Evolutionary conservation across 805 yeast species (phyloP).

Genomic region (Starmera amethionina): DNA sequence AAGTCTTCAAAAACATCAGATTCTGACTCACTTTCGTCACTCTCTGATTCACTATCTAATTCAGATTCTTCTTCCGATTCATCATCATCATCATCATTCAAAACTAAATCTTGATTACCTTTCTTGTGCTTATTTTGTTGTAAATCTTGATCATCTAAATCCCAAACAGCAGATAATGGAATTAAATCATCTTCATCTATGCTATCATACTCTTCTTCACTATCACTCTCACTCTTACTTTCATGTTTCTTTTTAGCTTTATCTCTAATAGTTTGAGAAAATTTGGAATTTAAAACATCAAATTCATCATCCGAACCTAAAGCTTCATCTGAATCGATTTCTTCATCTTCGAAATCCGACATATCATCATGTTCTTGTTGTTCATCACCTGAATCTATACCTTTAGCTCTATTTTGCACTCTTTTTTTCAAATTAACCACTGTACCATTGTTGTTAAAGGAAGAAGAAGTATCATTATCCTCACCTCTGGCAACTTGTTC

Average conservation of each 20-base stretch:
- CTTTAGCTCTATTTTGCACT: not conserved
- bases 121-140: conserved; percentile 18
- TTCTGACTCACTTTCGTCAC: conserved; percentile 18
- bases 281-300: conserved; percentile 52
- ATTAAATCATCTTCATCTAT: conserved; percentile 69
- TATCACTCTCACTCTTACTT: conserved; percentile 23
- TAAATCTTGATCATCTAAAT: conserved; percentile 51
- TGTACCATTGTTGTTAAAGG: conserved; percentile 1
- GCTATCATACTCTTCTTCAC: conserved; percentile 58
- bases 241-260: conserved; percentile 28
- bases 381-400: conserved; percentile 18
- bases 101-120: conserved; percentile 11
- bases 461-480: conserved; percentile 19
- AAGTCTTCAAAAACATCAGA: conserved; percentile 23
- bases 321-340: conserved; percentile 81
- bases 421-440: too few relatives aligned
- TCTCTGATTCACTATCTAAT: conserved; percentile 17
- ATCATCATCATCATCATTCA: conserved; percentile 16
- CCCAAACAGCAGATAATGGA: conserved; percentile 86
- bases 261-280: conserved; percentile 62
- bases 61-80: conserved; percentile 13
- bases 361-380: conserved; percentile 19
- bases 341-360: conserved; percentile 45
- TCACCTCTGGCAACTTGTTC: conserved; percentile 22
- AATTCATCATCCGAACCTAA: conserved; percentile 73